Evolutionary conservation across 1,284 basidiomycete species (phyloP), one percentile per base, ranked within the genome.

Genomic region (Puccinia horiana): DNA sequence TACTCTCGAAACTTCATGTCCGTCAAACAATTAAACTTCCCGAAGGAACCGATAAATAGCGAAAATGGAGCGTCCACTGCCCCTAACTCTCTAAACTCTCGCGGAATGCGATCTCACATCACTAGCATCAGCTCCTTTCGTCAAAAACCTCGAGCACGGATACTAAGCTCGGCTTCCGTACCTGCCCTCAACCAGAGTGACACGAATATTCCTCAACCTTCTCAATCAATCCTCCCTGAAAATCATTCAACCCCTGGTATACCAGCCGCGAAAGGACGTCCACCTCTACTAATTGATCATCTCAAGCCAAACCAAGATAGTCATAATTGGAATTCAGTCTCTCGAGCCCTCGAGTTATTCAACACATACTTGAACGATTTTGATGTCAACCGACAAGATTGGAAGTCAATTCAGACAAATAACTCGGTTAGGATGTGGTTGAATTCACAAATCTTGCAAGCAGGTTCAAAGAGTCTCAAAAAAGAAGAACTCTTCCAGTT

Each of bases 1-100:
- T 82, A 80, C 63, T 82, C 83, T 29, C 83, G 84, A 52, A 81
- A 80, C 20, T 84, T 82, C n/a, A 78, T 81, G 56, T 82, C 83
- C 12, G 80, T 83, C 29, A 83, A 83, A 56, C 83, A 83, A n/a
- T 83, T 84, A 23, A 23, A 77, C 12, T 76, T 83, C 4, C 78
- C 82, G 2, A 63, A 58, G 26, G 61, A 69, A 40, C 49, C 61
- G 5, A 65, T 76, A 11, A 65, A 78, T 29, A 67, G 56, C 20
- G 78, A 81, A 5, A 70, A 65, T 61, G 67, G 58, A 11, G 63
- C 83, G 26, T 37, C 70, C 52, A n/a, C 44, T n/a, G 54, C 81
- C 18, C 35, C 67, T 5, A 76, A 47, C 70, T 82, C 83, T 84
- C 3, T 82, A 81, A 0, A 40, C 82, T 29, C 72, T 63, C 79